Base-by-base conservation (phyloP, 805 yeast genomes). In the Suhomyces sp. region DNA sequence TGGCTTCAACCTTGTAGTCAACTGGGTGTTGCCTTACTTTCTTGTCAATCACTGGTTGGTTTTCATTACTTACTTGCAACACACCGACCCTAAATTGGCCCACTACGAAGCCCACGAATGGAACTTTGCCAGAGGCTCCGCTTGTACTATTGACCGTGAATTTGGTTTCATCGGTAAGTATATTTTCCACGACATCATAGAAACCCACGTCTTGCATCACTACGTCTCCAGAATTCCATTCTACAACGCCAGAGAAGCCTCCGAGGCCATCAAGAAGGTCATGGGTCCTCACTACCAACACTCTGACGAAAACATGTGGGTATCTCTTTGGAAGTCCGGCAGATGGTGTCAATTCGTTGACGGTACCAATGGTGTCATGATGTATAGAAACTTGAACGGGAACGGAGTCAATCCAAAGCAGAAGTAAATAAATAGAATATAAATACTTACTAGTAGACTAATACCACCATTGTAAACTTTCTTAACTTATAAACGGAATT, bases 301-400 rank as follows among this genome's bases (percentile, higher is more conserved):
- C 60, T 62, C 70, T 33, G 82, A 74, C 58, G 84, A 81, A 62
- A 79, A 74, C 67, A 82, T 83, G 86, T 82, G 84, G 82, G 57
- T 63, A 24, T 68, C 81, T 24, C 69, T 83, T 57, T 83, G 87
- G 87, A 78, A 79, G 56, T 72, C 76, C 57, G 71, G 79, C 49
- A 81, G 92, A 70, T 57, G 77, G 54, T 87, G 92, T 70, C 89
- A 85, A 70, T 87, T 80, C 59, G 88, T 87, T 51, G 90, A 84
- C 56, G 77, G 70, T 54, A 89, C 87, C 61, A 79, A 80, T 47
- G 90, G 90, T 55, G 83, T 87, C 57, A 68, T 73, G 69, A 84
- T 84, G 88, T 84, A 72, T 65, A 83, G 88, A 80, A 84, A 84
- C 64, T 70, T 73, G 56, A 84, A 84, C 62, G 72, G 73, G n/a